Evolutionary conservation across 2,329 filamentous ascomycete genomes (phyloP), one percentile per base, ranked within the genome.

Genomic region (Myrmaecium sp.): DNA sequence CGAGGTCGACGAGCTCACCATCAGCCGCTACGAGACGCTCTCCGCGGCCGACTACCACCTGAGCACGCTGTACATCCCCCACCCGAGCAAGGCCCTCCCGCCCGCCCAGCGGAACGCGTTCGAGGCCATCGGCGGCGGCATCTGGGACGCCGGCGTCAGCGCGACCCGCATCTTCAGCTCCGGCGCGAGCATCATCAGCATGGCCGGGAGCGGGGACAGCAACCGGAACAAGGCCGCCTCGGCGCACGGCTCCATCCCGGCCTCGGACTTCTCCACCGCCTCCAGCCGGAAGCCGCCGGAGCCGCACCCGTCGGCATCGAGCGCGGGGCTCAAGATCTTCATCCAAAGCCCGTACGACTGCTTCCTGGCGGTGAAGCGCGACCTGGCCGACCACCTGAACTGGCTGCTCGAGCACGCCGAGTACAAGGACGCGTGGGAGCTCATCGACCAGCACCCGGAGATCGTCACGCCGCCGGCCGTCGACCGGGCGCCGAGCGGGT

Each of bases 301-400:
- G 12, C 8, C 27, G 7, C 60, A 64, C 36, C 62, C 58, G 24
- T 56, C 65, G 36, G 55, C 57, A 11, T 51, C 56, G 4, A 61
- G 63, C 6, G 58, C 64, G 19, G 73, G 74, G 5, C 60, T 74
- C 37, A 79, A 95, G 43, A 78, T 98, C 10, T 94, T 94, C 46
- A 81, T 98, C 21, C 83, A 93, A 42, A 94, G 83, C 40, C 89
- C 89, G 0, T 98, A 91, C 44, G 89, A 98, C 51, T 95, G 84
- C 41, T 76, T 95, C n/a, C 58, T 94, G 29, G 81, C 82, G 1
- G 81, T 89, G 3, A 84, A 84, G 46, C 66, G 89, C 38, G 84
- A 93, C 42, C 61, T 92, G 10, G 61, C 71, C 3, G 89, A 98
- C 51, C 83, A 92, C 42, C 58, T 95, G 13, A 59, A 64, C 5